A percentile compares a stretch with the other conserved stretches of the same genome.
These are phyloP conservation scores for Triticum dicoccoides DNA, from an alignment of 176 grass and related monocot species.

Conservation along the genomic window DNA sequence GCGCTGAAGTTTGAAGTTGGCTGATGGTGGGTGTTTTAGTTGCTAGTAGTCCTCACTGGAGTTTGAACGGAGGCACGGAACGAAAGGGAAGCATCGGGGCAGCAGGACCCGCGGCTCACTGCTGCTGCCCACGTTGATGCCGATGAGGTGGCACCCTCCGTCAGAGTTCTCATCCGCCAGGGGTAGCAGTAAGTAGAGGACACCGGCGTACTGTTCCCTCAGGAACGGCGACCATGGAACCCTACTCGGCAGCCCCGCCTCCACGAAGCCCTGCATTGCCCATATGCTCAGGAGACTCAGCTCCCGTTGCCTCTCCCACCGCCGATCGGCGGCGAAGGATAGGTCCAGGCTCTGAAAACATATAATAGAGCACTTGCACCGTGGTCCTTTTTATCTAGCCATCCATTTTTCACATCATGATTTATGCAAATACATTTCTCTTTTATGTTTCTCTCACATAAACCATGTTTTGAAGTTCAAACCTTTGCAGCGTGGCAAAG, in stretches of 20 bases:
- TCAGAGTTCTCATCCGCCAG: background rate
- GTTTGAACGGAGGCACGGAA: too few species aligned
- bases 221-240: background rate
- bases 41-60: too few species aligned
- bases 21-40: too few species aligned
- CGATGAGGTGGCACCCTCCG: background rate
- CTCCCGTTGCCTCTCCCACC: background rate
- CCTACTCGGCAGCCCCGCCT: background rate
- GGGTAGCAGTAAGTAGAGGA: background rate
- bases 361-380: too few species aligned
- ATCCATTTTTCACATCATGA: too few species aligned
- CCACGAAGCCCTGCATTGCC: background rate
- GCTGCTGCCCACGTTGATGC: background rate
- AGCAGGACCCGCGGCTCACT: background rate
- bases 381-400: too few species aligned
- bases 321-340: background rate
- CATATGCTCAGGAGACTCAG: background rate
- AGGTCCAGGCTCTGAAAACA: background rate
- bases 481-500: too few species aligned
- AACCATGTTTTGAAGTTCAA: too few species aligned
- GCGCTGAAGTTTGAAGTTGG: too few species aligned
- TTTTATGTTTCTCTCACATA: too few species aligned
- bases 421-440: too few species aligned
- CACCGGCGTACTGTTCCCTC: background rate
- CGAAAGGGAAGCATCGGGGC: background rate